Evolutionary conservation across 129 eudicot genomes (phyloP).

Genomic region (Tagetes patula): DNA sequence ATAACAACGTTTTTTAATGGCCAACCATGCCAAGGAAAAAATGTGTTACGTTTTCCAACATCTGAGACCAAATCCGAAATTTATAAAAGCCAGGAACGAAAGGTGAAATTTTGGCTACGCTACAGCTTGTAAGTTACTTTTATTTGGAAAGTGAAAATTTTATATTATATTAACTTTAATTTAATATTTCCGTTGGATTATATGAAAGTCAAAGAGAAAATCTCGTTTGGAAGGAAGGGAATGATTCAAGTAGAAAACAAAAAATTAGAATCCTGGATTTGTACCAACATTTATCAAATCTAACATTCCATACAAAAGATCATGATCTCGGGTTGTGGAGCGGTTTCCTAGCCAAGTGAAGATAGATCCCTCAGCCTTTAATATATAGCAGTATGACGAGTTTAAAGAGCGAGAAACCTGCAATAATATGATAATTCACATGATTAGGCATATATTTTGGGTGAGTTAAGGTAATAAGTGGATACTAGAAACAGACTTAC

Average conservation of each 20-base stretch:
- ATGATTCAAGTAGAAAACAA: neutral
- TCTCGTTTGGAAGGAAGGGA: slow-evolving; percentile 4
- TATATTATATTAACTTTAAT: neutral
- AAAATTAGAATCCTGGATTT: slow-evolving; percentile 17
- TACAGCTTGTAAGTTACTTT: neutral
- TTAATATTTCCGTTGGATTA: neutral
- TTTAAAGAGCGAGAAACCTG: slow-evolving; percentile 70
- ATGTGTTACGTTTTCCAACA: too few species aligned
- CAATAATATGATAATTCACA: slow-evolving; percentile 11
- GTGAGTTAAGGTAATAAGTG: neutral
- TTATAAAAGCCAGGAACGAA: too few species aligned
- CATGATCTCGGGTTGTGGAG: slow-evolving; percentile 57
- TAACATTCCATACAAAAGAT: slow-evolving; percentile 65
- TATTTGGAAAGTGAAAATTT: neutral
- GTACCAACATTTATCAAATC: slow-evolving; percentile 60
- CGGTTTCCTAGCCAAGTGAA: slow-evolving; percentile 68
- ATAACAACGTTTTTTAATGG: too few species aligned
- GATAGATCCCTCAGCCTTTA: slow-evolving; percentile 50
- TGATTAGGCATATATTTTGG: neutral
- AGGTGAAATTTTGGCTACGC: too few species aligned
- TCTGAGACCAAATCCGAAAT: too few species aligned
- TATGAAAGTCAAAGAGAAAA: neutral
- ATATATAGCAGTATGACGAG: slow-evolving; percentile 65
- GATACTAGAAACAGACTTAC: slow-evolving; percentile 20
- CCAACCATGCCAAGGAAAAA: too few species aligned